Evolutionary conservation across 1,284 basidiomycete genomes (phyloP), one percentile per base, ranked within the genome.

Genomic region (Cryptococcus jaspeensis): DNA sequence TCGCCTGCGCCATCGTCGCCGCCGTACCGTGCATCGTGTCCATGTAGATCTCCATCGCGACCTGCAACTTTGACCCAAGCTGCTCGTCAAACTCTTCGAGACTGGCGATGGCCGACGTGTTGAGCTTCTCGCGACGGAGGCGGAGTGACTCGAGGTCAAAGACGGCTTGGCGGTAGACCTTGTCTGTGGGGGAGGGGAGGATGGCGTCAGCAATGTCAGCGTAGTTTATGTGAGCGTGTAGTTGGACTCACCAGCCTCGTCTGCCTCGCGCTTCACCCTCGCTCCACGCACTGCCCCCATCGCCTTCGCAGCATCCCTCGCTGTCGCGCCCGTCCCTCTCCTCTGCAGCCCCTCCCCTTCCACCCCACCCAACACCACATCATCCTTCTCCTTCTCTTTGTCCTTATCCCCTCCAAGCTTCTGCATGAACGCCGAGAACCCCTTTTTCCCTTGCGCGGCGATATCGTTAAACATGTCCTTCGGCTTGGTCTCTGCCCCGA

Each of bases 61-160:
- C 77, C 73, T 87, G 87, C 55, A 93, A 76, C 0, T 82, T 82
- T 11, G 78, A 79, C 2, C 88, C 84, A 44, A 87, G 83, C 67
- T 96, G 92, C 60, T 84, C 82, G 20, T 88, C 81, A 71, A 95
- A 92, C 61, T 83, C 82, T 70, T 91, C 85, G 53, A 94, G 74
- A 66, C 89, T 93, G 85, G 44, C 88, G 64, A 88, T 88, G 4
- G 89, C 92, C 38, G 87, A 86, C 65, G 89, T 86, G 41, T 95
- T 79, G 39, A 88, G 89, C 78, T 92, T 93, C 18, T 86, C 85
- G 59, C 89, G 82, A 41, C 89, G 83, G 35, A 96, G 79, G 25
- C 93, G 81, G 22, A 98, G 81, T 0, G 95, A 97, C 79, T 99
- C 95, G 23, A 95, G 80, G 84, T 92, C 92, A 75, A 97, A 90